Percentiles rank a stretch among this genome's conserved stretches.
phyloP scores from a whole-genome alignment of 2,329 filamentous ascomycete genomes.

The Penicillium sp. region DNA sequence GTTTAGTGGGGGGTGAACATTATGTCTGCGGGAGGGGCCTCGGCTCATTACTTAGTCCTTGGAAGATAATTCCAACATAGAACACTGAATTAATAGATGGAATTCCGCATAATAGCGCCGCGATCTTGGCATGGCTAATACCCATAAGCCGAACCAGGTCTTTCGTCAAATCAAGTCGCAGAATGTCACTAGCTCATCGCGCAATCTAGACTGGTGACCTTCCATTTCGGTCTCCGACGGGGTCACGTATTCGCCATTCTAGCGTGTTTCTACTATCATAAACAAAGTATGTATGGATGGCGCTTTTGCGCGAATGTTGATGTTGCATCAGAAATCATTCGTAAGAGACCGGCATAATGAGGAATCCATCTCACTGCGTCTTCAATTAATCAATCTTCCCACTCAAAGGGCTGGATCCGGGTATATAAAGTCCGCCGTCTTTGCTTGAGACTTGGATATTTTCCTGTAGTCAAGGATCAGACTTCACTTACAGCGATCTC shows the following conservation, averaged over 20 bases:
- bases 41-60: background rate
- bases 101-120: background rate
- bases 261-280: conserved; percentile 2
- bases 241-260: background rate
- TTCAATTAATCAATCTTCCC: background rate
- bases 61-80: background rate
- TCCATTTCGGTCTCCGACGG: conserved; percentile 4
- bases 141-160: background rate
- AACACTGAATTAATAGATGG: background rate
- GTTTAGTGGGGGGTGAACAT: too few species aligned
- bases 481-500: conserved; percentile 56
- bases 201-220: background rate
- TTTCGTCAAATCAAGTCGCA: background rate
- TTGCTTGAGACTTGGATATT: conserved; percentile 26
- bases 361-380: background rate
- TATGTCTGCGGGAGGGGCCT: background rate
- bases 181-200: background rate
- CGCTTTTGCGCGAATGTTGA: background rate
- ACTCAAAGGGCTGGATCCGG: background rate
- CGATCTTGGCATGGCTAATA: background rate
- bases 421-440: conserved; percentile 15
- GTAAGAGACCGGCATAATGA: background rate
- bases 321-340: conserved; percentile 4
- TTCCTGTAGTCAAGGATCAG: conserved; percentile 57
- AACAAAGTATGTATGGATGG: background rate